A percentile compares a stretch with the other conserved stretches of the same genome.
phyloP scores from a whole-genome alignment of 1,139 yeast genomes.

The Zygosaccharomyces sapae region DNA sequence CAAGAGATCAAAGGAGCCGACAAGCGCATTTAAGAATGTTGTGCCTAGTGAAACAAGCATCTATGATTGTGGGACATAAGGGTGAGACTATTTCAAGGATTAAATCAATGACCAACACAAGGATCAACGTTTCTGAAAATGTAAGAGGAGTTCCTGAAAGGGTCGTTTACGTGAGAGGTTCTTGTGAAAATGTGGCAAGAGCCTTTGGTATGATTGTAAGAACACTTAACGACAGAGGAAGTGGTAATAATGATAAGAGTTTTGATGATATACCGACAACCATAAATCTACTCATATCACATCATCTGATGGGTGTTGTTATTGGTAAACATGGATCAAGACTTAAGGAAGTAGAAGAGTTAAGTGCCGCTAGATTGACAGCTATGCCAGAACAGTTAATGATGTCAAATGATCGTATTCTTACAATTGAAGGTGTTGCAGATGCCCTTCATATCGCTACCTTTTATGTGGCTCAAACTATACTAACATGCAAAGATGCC shows the following conservation, averaged over 20 bases:
- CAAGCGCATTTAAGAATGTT: slow-evolving; percentile 68
- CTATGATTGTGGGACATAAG: slow-evolving; percentile 68
- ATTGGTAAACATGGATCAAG: slow-evolving; percentile 77
- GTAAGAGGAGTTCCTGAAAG: slow-evolving; percentile 71
- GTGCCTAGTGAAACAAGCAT: slow-evolving; percentile 75
- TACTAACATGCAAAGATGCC: slow-evolving; percentile 55
- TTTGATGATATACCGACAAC: slow-evolving; percentile 43
- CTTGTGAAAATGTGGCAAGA: slow-evolving; percentile 75
- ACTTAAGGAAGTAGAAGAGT: slow-evolving; percentile 78
- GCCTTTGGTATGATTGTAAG: slow-evolving; percentile 76
- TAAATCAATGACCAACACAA: slow-evolving; percentile 60
- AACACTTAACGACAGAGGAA: slow-evolving; percentile 54
- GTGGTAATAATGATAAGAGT: slow-evolving; percentile 54
- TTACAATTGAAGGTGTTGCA: slow-evolving; percentile 76
- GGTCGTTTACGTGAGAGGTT: slow-evolving; percentile 69
- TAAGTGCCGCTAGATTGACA: slow-evolving; percentile 71
- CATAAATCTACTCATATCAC: slow-evolving; percentile 68
- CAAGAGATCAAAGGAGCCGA: slow-evolving; percentile 32
- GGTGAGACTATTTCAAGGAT: slow-evolving; percentile 69
- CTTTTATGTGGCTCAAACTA: slow-evolving; percentile 65
- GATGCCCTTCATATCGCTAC: slow-evolving; percentile 85
- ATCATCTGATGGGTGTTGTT: slow-evolving; percentile 73
- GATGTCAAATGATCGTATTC: slow-evolving; percentile 74
- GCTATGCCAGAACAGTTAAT: slow-evolving; percentile 78
- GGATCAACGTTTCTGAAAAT: slow-evolving; percentile 75